Base-by-base conservation (phyloP, 2,329 filamentous ascomycete species). In the Aureobasidium lini region DNA sequence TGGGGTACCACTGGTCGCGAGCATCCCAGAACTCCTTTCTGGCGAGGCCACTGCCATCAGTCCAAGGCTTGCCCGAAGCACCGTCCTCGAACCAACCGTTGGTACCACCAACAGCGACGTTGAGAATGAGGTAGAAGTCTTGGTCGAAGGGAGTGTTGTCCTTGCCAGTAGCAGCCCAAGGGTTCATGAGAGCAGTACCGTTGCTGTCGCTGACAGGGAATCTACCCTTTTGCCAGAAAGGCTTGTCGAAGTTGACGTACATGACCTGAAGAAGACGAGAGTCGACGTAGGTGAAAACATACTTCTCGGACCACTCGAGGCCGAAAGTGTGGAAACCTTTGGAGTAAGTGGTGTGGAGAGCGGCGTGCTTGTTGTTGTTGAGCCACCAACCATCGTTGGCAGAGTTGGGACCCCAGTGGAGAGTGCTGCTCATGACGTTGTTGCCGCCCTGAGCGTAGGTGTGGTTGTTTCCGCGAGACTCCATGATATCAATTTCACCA, bases 211-310 rank as follows among this genome's bases (percentile, higher is more conserved):
- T 58, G 15, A 62, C 63, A 9, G 71, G 69, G 63, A 75, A 75
- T 57, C 72, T 62, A 31, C 71, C 73, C 57, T 69, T 69, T n/a
- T 69, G 58, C 71, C 72, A 75, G 63, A 75, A 70, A 6, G 70
- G 68, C 63, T 68, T 66, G 65, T 72, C 64, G 66, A 73, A 73
- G 61, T 73, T 88, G 65, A 83, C 86, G 77, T 91, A 95, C 62
- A 90, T 80, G 54, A 93, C 88, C 71, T 93, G 89, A 31, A 91
- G 78, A 18, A 95, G 82, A 11, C 88, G 85, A 47, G 83, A 87
- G 78, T 94, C 87, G 76, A 95, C 81, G 70, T 91, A 95, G 28
- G 88, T 92, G 76, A 93, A 95, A 61, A 94, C 77, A 72, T 95
- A 94, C 72, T 92, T 93, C 66, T 93, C 82, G 54, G 84, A 90